Conservation (phyloP, 768 basidiomycete species). For the Lactarius evosmus region DNA sequence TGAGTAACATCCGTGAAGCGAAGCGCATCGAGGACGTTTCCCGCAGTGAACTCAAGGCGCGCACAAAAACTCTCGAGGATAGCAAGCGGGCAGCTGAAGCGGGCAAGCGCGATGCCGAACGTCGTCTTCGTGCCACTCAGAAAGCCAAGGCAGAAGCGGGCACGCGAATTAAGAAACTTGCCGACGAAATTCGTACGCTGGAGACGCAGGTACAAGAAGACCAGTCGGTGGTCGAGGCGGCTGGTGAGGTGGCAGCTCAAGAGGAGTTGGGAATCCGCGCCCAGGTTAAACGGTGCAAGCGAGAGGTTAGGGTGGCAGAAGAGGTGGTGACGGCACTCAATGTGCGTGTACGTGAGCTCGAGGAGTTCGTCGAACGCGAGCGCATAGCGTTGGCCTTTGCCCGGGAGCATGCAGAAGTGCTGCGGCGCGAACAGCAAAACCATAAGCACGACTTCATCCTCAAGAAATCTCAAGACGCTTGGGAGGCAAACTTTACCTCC, state of each 20-base stretch:
- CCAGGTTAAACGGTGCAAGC: conserved; percentile 45
- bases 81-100: conserved; percentile 79
- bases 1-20: conserved; percentile 73
- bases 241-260: conserved; percentile 29
- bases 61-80: conserved; percentile 85
- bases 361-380: conserved; percentile 63
- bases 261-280: conserved; percentile 38
- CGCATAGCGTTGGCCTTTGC: conserved; percentile 56
- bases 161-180: conserved; percentile 53
- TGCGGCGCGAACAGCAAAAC: conserved; percentile 32
- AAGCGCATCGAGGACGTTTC: conserved; percentile 83
- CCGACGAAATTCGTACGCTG: conserved; percentile 54
- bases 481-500: conserved; percentile 26
- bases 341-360: conserved; percentile 67
- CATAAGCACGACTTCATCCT: conserved; percentile 40
- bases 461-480: conserved; percentile 25
- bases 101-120: conserved; percentile 80
- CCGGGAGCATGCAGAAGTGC: conserved; percentile 55
- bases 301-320: conserved; percentile 48
- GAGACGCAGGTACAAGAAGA: conserved; percentile 34
- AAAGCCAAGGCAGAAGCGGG: conserved; percentile 58
- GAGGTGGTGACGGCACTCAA: conserved; percentile 45
- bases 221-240: conserved; percentile 2
- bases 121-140: conserved; percentile 72
- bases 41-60: conserved; percentile 74